These are phyloP conservation scores for Somion occarium DNA, from an alignment of 1,284 basidiomycete genomes.

Conservation along the genomic window DNA sequence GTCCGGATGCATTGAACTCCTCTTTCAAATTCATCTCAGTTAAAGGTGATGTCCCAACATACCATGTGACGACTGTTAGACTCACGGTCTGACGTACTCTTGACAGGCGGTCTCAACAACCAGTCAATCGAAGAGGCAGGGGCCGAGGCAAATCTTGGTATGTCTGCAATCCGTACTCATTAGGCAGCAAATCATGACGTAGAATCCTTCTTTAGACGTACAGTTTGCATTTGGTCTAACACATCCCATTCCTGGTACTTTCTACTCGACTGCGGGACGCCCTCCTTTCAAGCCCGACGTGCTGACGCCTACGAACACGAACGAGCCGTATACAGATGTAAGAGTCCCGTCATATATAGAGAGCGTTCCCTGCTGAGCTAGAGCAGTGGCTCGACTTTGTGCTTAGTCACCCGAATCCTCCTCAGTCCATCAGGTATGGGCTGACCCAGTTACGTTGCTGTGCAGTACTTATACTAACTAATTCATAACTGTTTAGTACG, in stretches of 20 bases:
- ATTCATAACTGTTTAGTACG: slow-evolving; percentile 25
- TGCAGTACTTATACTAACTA: neutral
- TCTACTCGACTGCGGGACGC: slow-evolving; percentile 54
- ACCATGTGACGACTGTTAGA: neutral
- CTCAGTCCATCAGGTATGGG: slow-evolving; percentile 44
- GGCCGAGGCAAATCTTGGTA: slow-evolving; percentile 58
- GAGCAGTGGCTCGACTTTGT: slow-evolving; percentile 55
- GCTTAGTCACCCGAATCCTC: slow-evolving; percentile 32
- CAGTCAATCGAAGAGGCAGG: slow-evolving; percentile 56
- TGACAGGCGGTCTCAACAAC: slow-evolving; percentile 51
- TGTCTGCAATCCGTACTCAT: neutral
- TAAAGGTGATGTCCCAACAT: slow-evolving; percentile 21
- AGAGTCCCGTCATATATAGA: slow-evolving; percentile 9
- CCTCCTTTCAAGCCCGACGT: slow-evolving; percentile 56
- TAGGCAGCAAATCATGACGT: too few species aligned
- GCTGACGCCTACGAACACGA: slow-evolving; percentile 36
- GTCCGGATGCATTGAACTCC: slow-evolving; percentile 26
- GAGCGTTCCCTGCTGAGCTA: neutral
- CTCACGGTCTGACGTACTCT: neutral
- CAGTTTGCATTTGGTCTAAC: slow-evolving; percentile 64
- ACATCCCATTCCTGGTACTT: slow-evolving; percentile 42
- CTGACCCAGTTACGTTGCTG: neutral
- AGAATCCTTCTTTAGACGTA: slow-evolving; percentile 35
- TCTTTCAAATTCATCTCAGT: slow-evolving; percentile 42
- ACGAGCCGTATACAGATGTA: slow-evolving; percentile 59